These are phyloP conservation scores for Nakaseomyces bracarensis DNA, from an alignment of 1,139 yeast genomes.

Conservation along the genomic window DNA sequence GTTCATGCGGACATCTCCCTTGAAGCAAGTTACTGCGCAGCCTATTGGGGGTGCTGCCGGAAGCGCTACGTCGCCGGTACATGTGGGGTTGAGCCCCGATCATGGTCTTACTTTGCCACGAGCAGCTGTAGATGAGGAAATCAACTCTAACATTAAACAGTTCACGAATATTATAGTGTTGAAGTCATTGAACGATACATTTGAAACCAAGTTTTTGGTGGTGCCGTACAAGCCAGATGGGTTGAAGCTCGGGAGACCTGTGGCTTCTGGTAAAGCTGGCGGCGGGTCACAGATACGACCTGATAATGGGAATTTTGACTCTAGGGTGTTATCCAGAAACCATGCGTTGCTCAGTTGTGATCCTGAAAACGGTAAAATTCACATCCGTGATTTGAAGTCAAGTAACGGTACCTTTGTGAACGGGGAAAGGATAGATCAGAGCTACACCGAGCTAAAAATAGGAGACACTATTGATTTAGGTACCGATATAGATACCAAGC, in stretches of 20 bases:
- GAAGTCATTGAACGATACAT: constrained; percentile 69
- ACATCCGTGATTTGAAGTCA: constrained; percentile 77
- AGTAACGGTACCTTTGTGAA: constrained; percentile 94
- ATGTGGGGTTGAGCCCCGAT: no score
- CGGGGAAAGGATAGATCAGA: constrained; percentile 58
- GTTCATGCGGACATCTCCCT: not conserved
- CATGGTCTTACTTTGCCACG: not conserved
- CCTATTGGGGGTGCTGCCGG: not conserved
- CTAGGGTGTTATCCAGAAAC: constrained; percentile 83
- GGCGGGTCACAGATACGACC: constrained; percentile 34
- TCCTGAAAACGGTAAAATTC: constrained; percentile 55
- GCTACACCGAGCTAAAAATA: constrained; percentile 46
- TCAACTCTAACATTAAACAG: not conserved
- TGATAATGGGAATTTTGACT: constrained; percentile 88
- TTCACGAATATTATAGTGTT: constrained; percentile 47
- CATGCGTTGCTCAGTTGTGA: constrained; percentile 89
- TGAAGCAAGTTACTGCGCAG: constrained; percentile 1
- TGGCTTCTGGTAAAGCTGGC: constrained; percentile 36
- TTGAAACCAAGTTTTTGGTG: constrained; percentile 64
- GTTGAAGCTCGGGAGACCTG: constrained; percentile 76
- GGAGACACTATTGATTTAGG: constrained; percentile 86
- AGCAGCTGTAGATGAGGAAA: not conserved
- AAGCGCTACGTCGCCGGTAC: no score
- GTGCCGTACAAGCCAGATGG: constrained; percentile 79
- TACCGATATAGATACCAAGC: constrained; percentile 76